Conservation (phyloP, 306 rosid species). For the Macrotyloma uniflorum region DNA sequence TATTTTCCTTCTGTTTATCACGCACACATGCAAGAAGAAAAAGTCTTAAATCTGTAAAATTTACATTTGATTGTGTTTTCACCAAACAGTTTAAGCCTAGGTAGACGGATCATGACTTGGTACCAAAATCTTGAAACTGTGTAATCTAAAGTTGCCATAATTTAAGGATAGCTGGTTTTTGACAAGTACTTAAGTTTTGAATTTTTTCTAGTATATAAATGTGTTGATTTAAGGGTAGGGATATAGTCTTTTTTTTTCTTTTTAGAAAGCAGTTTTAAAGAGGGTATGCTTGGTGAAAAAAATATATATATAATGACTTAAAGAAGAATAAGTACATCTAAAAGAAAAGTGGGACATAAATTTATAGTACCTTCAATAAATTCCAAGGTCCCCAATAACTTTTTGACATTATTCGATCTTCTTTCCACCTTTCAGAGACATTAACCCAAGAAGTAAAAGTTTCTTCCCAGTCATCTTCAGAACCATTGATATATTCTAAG, state of each 20-base stretch:
- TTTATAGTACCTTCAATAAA: conserved; percentile 76
- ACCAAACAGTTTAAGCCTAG: neutral
- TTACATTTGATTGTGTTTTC: neutral
- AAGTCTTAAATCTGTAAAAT: neutral
- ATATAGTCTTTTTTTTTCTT: neutral
- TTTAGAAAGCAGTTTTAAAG: neutral
- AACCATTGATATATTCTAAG: conserved; percentile 67
- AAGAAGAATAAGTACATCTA: neutral
- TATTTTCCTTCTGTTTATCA: neutral
- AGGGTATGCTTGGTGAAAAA: neutral
- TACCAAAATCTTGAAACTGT: neutral
- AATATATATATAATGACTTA: neutral
- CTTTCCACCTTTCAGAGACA: conserved; percentile 69
- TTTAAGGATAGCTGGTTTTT: neutral
- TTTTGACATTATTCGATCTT: conserved; percentile 51
- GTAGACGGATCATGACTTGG: neutral
- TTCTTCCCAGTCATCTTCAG: conserved; percentile 66
- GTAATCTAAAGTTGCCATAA: neutral
- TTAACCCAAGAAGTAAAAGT: conserved; percentile 72
- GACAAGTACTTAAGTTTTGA: neutral
- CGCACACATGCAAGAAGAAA: neutral
- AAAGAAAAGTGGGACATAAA: conserved; percentile 33
- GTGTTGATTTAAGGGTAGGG: neutral
- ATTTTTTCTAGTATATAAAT: neutral
- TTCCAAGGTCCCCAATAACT: conserved; percentile 80